phyloP scores from a whole-genome alignment of 73 alveolate species.

The Diophrys sp. region DNA sequence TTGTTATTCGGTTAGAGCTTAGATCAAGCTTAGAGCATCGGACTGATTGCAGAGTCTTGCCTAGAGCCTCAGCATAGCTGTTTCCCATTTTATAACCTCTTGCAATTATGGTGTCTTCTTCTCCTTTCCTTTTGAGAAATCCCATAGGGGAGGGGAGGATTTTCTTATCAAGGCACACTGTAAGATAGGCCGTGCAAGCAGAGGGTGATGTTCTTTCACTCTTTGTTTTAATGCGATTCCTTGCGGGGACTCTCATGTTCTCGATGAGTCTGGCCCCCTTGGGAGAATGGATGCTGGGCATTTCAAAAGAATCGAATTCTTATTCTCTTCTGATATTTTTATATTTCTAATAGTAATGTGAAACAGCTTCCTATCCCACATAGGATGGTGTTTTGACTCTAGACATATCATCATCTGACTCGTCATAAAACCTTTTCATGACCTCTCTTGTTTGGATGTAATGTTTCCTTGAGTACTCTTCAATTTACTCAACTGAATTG shows the following conservation, averaged over 20 bases:
- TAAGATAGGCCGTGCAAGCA: not conserved
- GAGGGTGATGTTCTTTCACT: too few relatives aligned
- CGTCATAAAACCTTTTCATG: not conserved
- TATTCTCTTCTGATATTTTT: not conserved
- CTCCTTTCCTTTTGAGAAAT: not conserved
- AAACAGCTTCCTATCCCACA: not conserved
- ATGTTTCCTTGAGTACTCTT: not conserved
- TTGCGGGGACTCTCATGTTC: too few relatives aligned
- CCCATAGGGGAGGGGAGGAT: not conserved
- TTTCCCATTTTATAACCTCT: conserved; percentile 22
- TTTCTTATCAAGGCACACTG: not conserved
- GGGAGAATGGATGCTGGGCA: too few relatives aligned
- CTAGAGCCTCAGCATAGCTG: conserved; percentile 32
- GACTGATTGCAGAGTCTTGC: conserved; percentile 19
- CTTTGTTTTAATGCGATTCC: too few relatives aligned
- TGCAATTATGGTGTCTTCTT: not conserved
- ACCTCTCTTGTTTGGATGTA: not conserved
- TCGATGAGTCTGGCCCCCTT: too few relatives aligned
- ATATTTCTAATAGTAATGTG: not conserved
- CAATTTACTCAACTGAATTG: not conserved
- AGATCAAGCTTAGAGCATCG: conserved; percentile 22
- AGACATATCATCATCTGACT: not conserved
- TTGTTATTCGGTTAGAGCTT: conserved; percentile 34
- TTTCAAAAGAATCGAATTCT: not conserved
- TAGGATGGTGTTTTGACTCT: not conserved